These are phyloP conservation scores for Cystobasidium onofrii DNA, from an alignment of 768 basidiomycete species.

Conservation along the genomic window DNA sequence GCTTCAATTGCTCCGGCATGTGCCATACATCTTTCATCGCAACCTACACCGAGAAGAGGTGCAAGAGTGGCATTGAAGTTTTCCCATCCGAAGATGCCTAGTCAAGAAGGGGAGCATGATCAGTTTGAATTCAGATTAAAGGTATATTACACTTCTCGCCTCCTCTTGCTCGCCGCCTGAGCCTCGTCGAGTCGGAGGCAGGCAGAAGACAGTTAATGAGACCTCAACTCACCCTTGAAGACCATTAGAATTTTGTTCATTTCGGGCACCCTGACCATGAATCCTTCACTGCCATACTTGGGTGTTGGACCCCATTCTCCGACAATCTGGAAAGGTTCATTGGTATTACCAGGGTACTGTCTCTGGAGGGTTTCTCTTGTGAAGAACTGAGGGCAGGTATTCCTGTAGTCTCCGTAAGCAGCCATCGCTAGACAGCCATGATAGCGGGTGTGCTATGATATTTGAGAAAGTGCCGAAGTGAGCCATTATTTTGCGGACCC, in stretches of 20 bases:
- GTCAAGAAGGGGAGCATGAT: no score
- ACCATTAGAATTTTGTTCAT: slow-evolving; percentile 36
- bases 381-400: slow-evolving; percentile 28
- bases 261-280: slow-evolving; percentile 30
- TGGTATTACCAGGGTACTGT: slow-evolving; percentile 33
- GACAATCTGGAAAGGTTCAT: slow-evolving; percentile 31
- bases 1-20: slow-evolving; percentile 32
- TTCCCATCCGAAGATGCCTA: slow-evolving; percentile 35
- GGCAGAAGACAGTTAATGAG: no score
- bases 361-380: slow-evolving; percentile 26
- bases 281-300: slow-evolving; percentile 29
- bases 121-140: no score
- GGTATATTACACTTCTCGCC: no score
- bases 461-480: neutral
- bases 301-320: slow-evolving; percentile 21
- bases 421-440: slow-evolving; percentile 23
- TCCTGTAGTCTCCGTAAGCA: slow-evolving; percentile 32
- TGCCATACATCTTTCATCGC: slow-evolving; percentile 27
- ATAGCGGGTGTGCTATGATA: neutral
- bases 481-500: no score
- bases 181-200: no score
- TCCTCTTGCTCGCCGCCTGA: no score
- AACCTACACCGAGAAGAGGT: slow-evolving; percentile 31
- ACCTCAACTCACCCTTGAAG: slow-evolving; percentile 4
- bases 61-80: slow-evolving; percentile 32